phyloP scores from a whole-genome alignment of 1,284 basidiomycete species.

The Tylopilus sp. region DNA sequence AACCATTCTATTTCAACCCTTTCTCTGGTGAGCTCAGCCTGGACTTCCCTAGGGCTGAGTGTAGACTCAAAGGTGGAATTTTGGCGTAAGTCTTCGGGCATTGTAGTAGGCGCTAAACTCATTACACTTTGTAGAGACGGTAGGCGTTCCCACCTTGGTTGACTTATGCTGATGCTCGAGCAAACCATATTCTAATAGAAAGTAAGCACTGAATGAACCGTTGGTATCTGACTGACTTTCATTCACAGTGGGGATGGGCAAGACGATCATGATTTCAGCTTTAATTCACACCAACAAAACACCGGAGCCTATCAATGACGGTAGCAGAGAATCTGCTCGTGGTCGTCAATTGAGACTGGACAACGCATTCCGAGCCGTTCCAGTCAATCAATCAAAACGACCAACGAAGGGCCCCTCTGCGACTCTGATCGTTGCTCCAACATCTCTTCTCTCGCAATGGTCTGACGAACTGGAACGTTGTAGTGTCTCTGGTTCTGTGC shows the following conservation, averaged over 20 bases:
- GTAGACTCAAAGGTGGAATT: conserved; percentile 80
- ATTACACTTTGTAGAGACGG: conserved; percentile 46
- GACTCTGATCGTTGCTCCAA: conserved; percentile 90
- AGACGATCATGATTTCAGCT: conserved; percentile 94
- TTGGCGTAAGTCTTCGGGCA: conserved; percentile 61
- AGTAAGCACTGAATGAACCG: conserved; percentile 36
- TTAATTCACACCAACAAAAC: conserved; percentile 79
- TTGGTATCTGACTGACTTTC: conserved; percentile 12
- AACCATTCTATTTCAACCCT: conserved; percentile 80
- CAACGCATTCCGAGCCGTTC: conserved; percentile 47
- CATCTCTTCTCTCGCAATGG: conserved; percentile 90
- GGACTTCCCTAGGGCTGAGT: conserved; percentile 79
- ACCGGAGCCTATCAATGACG: conserved; percentile 37
- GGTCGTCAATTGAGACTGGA: conserved; percentile 59
- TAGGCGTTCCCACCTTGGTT: conserved; percentile 29
- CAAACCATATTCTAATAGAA: conserved; percentile 32
- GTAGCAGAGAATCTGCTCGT: conserved; percentile 35
- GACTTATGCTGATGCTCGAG: conserved; percentile 5
- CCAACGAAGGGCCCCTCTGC: conserved; percentile 46
- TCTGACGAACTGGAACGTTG: conserved; percentile 76
- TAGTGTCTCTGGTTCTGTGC: conserved; percentile 65
- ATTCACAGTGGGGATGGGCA: conserved; percentile 83
- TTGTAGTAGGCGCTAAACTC: conserved; percentile 6
- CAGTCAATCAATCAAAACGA: conserved; percentile 33
- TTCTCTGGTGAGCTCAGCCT: conserved; percentile 94